Evolutionary conservation across 1,284 basidiomycete genomes (phyloP).

Genomic region (Boletus austroedulis): DNA sequence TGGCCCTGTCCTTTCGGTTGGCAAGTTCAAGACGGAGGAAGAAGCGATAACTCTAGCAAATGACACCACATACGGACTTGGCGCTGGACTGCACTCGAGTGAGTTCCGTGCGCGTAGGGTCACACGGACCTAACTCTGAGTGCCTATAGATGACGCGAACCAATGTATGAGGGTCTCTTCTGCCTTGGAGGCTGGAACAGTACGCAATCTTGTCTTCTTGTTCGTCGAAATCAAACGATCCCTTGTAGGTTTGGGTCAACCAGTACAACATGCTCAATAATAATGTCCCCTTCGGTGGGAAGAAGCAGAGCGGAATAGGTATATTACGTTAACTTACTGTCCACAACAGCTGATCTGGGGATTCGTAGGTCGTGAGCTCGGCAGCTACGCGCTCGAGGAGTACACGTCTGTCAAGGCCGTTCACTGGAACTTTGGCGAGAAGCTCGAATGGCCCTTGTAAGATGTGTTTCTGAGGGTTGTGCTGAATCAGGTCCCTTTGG

Average conservation of each 20-base stretch:
- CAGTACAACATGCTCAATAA: conserved; percentile 80
- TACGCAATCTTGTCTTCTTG: conserved; percentile 37
- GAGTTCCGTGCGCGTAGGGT: conserved; percentile 24
- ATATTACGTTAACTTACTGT: conserved; percentile 19
- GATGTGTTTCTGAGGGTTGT: neutral
- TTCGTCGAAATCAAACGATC: conserved; percentile 9
- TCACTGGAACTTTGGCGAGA: conserved; percentile 85
- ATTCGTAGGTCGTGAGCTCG: conserved; percentile 75
- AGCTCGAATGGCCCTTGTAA: conserved; percentile 74
- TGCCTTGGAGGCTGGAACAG: conserved; percentile 82
- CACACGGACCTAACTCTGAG: neutral
- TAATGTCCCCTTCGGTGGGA: conserved; percentile 91
- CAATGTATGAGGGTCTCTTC: conserved; percentile 85
- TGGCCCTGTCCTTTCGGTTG: conserved; percentile 78
- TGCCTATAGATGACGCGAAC: conserved; percentile 64
- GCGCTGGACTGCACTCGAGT: conserved; percentile 88
- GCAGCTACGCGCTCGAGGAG: conserved; percentile 81
- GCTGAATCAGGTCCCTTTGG: conserved; percentile 2
- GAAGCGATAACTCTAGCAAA: conserved; percentile 81
- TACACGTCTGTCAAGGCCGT: conserved; percentile 85
- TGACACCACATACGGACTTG: conserved; percentile 83
- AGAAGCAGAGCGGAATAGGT: conserved; percentile 80
- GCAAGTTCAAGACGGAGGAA: conserved; percentile 75
- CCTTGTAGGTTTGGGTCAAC: conserved; percentile 78
- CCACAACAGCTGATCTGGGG: conserved; percentile 22